Conservation (phyloP, 768 basidiomycete genomes). For the Tricholoma sp. region DNA sequence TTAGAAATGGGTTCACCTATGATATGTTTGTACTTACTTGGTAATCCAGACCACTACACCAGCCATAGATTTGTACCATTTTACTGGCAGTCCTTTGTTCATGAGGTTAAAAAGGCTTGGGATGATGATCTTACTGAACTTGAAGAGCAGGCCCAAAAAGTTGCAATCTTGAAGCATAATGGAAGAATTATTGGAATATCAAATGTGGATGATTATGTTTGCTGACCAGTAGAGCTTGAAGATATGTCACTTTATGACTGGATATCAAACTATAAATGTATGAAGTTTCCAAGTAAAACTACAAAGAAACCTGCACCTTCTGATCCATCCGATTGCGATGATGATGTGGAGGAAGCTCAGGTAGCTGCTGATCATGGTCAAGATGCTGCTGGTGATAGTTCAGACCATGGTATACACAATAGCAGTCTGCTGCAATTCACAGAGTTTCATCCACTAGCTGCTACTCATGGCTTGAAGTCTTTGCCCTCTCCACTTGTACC, state of each 20-base stretch:
- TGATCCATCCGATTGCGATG: not conserved
- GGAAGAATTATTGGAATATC: conserved; percentile 19
- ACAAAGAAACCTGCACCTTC: not conserved
- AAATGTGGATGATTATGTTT: conserved; percentile 28
- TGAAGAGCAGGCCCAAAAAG: conserved; percentile 10
- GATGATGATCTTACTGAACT: conserved; percentile 2
- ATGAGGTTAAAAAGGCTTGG: conserved; percentile 10
- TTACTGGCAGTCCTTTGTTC: too few relatives aligned
- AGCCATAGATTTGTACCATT: conserved; percentile 28
- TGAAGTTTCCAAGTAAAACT: not conserved
- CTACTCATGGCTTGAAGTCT: conserved; percentile 15
- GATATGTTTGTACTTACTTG: too few relatives aligned
- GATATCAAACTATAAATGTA: conserved; percentile 13
- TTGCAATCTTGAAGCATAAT: conserved; percentile 15
- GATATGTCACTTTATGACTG: conserved; percentile 23
- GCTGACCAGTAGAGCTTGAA: conserved; percentile 15
- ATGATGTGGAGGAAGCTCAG: not conserved
- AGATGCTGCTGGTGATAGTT: not conserved
- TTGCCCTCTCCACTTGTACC: conserved; percentile 10
- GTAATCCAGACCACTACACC: too few relatives aligned
- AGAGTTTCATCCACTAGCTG: conserved; percentile 16
- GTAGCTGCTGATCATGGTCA: not conserved
- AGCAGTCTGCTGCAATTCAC: conserved; percentile 9
- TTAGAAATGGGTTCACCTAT: too few relatives aligned
- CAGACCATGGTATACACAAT: not conserved